A percentile compares a stretch with the other conserved stretches of the same genome.
phyloP scores from a whole-genome alignment of 495 filamentous ascomycete species.

The Penicillium silybi region DNA sequence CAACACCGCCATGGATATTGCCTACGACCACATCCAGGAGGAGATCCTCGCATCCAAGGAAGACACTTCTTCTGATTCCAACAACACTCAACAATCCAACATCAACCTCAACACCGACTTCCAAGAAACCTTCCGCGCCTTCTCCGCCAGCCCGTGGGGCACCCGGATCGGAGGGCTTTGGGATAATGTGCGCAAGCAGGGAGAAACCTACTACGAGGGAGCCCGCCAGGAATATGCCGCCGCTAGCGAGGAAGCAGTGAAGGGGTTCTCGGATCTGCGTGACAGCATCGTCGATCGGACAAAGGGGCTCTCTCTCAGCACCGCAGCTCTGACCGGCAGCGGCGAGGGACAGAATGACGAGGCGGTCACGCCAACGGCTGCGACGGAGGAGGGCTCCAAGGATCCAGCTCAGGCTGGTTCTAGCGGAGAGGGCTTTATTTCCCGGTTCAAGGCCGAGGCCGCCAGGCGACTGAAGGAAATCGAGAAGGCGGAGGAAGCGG shows the following conservation, averaged over 20 bases:
- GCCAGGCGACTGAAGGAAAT: conserved; percentile 84
- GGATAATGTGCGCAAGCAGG: conserved; percentile 84
- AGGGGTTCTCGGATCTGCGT: conserved; percentile 73
- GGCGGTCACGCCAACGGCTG: conserved; percentile 34
- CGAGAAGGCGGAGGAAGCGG: conserved; percentile 92
- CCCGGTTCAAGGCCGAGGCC: conserved; percentile 78
- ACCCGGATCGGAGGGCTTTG: conserved; percentile 82
- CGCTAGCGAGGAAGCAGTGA: conserved; percentile 75
- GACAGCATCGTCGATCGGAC: conserved; percentile 67
- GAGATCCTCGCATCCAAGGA: conserved; percentile 63
- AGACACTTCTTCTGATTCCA: conserved; percentile 18
- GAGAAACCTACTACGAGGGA: conserved; percentile 80
- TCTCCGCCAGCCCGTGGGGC: conserved; percentile 85
- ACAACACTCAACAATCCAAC: conserved; percentile 36
- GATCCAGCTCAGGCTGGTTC: conserved; percentile 53
- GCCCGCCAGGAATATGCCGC: conserved; percentile 75
- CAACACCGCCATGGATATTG: conserved; percentile 71
- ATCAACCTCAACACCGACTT: conserved; percentile 78
- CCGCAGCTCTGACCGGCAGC: conserved; percentile 27
- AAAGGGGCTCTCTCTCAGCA: conserved; percentile 64
- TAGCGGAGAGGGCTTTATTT: conserved; percentile 72
- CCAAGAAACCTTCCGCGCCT: conserved; percentile 90
- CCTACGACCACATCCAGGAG: conserved; percentile 96
- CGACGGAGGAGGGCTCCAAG: conserved; percentile 20
- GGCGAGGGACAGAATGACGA: conserved; percentile 30